phyloP scores from a whole-genome alignment of 108 stramenopile genomes.

The Parietichytrium sp. region DNA sequence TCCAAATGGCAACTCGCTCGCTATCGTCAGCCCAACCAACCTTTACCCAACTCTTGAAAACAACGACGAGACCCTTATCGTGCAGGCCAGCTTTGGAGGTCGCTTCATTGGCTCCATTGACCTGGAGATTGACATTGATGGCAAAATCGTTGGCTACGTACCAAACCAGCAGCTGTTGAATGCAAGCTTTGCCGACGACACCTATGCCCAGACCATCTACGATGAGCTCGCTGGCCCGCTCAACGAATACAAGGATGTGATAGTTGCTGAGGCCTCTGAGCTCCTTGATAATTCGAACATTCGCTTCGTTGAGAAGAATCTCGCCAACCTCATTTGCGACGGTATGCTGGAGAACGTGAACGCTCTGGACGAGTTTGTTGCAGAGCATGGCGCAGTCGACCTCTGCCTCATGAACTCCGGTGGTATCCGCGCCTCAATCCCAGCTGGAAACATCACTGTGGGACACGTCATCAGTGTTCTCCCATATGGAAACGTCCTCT shows the following conservation, averaged over 20 bases:
- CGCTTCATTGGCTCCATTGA: conserved; percentile 7
- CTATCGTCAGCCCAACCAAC: no score
- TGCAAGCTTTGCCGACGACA: background rate
- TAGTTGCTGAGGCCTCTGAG: background rate
- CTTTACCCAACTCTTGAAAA: conserved; percentile 1
- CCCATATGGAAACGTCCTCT: conserved; percentile 6
- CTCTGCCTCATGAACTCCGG: conserved; percentile 23
- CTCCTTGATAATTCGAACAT: background rate
- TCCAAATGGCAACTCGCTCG: no score
- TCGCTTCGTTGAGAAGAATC: background rate
- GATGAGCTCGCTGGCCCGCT: background rate
- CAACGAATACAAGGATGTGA: background rate
- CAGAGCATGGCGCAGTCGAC: background rate
- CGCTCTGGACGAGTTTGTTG: background rate
- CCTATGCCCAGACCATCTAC: background rate
- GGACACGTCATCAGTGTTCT: background rate
- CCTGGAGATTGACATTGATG: background rate
- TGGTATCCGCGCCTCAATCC: conserved; percentile 2
- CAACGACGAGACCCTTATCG: background rate
- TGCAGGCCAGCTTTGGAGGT: background rate
- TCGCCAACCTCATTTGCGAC: conserved; percentile 32
- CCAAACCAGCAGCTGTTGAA: no score
- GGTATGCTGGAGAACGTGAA: background rate
- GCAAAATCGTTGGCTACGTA: no score
- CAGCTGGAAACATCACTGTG: background rate